These are phyloP conservation scores for Vicia sativa DNA, from an alignment of 306 rosid genomes.

Conservation along the genomic window DNA sequence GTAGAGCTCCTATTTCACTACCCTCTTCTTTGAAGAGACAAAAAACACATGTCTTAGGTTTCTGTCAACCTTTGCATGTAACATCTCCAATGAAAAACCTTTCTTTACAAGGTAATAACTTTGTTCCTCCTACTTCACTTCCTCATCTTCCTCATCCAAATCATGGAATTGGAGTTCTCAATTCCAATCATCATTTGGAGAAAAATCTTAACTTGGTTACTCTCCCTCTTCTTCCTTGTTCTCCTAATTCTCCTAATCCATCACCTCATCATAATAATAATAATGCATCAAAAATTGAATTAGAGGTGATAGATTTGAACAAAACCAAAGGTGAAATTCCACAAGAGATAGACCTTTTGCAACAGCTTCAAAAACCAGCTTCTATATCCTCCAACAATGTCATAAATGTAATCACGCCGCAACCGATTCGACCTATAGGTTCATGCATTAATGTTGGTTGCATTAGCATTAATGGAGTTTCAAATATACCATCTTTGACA, in stretches of 20 bases:
- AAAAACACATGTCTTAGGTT: constrained; percentile 48
- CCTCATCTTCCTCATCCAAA: constrained; percentile 51
- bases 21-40: constrained; percentile 60
- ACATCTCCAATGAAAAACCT: constrained; percentile 45
- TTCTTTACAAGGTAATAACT: constrained; percentile 43
- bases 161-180: constrained; percentile 32
- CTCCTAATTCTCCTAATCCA: constrained; percentile 13
- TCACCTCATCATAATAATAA: not conserved
- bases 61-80: constrained; percentile 56
- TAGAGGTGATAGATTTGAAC: constrained; percentile 53
- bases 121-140: constrained; percentile 44
- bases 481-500: not conserved
- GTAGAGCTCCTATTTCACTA: constrained; percentile 57
- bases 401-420: constrained; percentile 63
- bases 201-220: constrained; percentile 46
- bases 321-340: constrained; percentile 50
- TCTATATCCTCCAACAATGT: not conserved
- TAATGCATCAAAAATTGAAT: constrained; percentile 34
- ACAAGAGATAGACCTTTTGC: constrained; percentile 67
- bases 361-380: constrained; percentile 56
- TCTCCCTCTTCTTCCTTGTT: constrained; percentile 65
- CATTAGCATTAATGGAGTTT: constrained; percentile 58
- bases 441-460: constrained; percentile 73
- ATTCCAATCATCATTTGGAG: constrained; percentile 21
- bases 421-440: constrained; percentile 75